These are phyloP conservation scores for Rubus parviflorus DNA, from an alignment of 306 rosid genomes.

Conservation along the genomic window DNA sequence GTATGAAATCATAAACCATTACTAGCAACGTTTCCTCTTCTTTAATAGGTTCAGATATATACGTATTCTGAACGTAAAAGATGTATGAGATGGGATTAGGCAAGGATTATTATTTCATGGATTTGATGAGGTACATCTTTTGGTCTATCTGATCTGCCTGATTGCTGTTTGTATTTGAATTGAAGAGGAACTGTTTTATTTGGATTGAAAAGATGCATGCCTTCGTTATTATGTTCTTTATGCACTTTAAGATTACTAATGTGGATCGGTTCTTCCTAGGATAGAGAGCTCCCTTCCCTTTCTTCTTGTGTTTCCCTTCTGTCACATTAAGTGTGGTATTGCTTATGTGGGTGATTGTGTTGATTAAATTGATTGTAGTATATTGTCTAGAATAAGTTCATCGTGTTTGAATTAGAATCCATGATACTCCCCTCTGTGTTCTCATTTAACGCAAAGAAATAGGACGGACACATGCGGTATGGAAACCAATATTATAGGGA, in stretches of 20 bases:
- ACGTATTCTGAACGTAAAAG: not conserved
- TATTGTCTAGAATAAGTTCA: not conserved
- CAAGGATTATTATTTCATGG: not conserved
- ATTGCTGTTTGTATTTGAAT: not conserved
- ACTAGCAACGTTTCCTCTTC: not conserved
- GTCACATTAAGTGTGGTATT: not conserved
- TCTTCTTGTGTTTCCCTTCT: not conserved
- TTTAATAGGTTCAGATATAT: not conserved
- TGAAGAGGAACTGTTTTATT: not conserved
- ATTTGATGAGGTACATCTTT: not conserved
- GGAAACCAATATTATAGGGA: not conserved
- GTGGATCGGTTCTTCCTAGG: not conserved
- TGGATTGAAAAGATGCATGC: no score
- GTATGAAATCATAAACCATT: not conserved
- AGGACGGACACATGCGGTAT: not conserved
- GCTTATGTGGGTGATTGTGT: not conserved
- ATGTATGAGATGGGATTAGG: not conserved
- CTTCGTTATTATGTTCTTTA: no score
- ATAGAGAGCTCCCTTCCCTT: not conserved
- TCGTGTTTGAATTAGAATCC: not conserved
- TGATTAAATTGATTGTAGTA: not conserved
- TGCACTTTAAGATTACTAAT: not conserved
- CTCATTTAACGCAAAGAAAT: not conserved
- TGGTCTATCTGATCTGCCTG: not conserved
- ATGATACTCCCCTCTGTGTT: not conserved